Evolutionary conservation across 768 basidiomycete species (phyloP).

Genomic region (Clitopilus passeckerianus): DNA sequence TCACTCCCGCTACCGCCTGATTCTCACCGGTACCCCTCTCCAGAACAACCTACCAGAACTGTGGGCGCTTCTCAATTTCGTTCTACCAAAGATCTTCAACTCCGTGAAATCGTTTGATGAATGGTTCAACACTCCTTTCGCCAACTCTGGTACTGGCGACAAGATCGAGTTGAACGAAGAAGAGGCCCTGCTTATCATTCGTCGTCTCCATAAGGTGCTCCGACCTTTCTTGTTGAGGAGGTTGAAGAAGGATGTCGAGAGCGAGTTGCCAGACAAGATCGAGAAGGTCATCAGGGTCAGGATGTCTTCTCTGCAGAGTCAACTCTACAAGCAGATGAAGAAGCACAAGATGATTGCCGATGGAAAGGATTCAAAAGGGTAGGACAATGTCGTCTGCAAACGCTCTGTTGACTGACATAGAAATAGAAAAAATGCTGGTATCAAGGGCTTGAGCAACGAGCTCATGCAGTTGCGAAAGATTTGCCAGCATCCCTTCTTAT

Average conservation of each 20-base stretch:
- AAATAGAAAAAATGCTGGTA: constrained; percentile 63
- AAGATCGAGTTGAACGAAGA: constrained; percentile 99
- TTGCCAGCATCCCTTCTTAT: constrained; percentile 96
- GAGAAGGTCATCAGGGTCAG: constrained; percentile 97
- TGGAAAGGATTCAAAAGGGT: constrained; percentile 75
- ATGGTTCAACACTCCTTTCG: constrained; percentile 99
- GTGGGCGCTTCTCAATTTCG: constrained; percentile 95
- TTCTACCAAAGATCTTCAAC: constrained; percentile 93
- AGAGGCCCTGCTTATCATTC: constrained; percentile 95
- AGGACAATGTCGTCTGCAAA: constrained; percentile 16
- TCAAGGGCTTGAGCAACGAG: constrained; percentile 90
- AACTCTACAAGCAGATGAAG: constrained; percentile 97
- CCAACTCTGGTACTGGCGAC: constrained; percentile 95
- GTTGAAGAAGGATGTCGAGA: constrained; percentile 95
- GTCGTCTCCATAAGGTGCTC: constrained; percentile 93
- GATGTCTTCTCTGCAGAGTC: constrained; percentile 89
- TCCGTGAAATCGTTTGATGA: constrained; percentile 99
- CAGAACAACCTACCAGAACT: constrained; percentile 97
- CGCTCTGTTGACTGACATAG: constrained; percentile 6
- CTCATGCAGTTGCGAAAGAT: constrained; percentile 98
- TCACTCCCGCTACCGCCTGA: constrained; percentile 88
- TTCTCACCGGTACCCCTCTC: constrained; percentile 92
- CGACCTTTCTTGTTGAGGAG: constrained; percentile 90
- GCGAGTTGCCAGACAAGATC: constrained; percentile 93
- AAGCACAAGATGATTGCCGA: constrained; percentile 96